phyloP scores from a whole-genome alignment of 2,329 filamentous ascomycete species.

The Bipolaris cookei region DNA sequence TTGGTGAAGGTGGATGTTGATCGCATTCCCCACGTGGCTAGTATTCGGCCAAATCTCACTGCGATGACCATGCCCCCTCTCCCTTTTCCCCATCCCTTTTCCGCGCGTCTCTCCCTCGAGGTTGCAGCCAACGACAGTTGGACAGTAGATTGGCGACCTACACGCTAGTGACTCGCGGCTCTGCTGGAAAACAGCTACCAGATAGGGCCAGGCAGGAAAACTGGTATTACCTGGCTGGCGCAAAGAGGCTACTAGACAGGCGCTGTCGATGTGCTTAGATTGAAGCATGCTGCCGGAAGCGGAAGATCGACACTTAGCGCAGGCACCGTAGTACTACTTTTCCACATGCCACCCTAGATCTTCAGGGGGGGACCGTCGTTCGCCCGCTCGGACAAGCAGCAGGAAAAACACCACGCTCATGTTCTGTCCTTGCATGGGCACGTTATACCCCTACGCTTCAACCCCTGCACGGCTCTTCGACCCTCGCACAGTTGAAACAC shows the following conservation, averaged over 20 bases:
- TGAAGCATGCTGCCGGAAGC: not conserved
- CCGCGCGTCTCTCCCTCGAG: not conserved
- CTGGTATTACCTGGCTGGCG: not conserved
- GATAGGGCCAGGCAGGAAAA: not conserved
- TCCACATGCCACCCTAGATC: slow-evolving; percentile 1
- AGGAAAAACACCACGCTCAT: not conserved
- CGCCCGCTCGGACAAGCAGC: not conserved
- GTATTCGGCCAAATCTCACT: slow-evolving; percentile 4
- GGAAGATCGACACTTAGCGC: slow-evolving; percentile 11
- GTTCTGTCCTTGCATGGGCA: not conserved
- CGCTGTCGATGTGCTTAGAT: not conserved
- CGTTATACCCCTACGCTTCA: not conserved
- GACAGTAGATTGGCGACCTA: not conserved
- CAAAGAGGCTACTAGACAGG: not conserved
- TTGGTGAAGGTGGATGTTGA: not conserved
- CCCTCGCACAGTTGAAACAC: not conserved
- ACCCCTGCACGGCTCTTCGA: not conserved
- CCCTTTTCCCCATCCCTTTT: not conserved
- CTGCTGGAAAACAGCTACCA: not conserved
- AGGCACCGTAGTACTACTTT: not conserved
- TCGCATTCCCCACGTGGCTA: not conserved
- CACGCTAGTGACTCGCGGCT: not conserved
- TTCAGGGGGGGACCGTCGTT: slow-evolving; percentile 12
- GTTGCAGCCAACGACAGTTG: not conserved
- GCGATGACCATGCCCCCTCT: not conserved